Conservation (phyloP, 2,329 filamentous ascomycete species). For the Akanthomyces uredinophilus region DNA sequence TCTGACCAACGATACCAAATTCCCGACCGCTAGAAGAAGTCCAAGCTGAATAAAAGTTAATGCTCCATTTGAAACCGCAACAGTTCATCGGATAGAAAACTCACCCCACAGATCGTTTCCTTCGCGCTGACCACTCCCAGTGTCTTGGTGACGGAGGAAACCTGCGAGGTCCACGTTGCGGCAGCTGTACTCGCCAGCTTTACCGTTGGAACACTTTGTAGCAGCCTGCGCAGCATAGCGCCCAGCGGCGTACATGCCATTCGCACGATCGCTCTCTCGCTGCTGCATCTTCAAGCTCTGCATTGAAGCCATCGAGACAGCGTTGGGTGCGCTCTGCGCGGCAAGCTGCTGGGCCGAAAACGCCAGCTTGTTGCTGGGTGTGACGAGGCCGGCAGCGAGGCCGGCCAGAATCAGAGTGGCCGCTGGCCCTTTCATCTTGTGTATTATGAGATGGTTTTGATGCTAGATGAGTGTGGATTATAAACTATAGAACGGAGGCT, state of each 20-base stretch:
- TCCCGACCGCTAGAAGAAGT: constrained; percentile 32
- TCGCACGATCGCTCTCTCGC: not conserved
- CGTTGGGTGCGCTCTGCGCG: constrained; percentile 8
- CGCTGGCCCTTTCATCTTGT: not conserved
- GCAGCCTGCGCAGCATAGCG: constrained; percentile 15
- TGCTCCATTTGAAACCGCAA: not conserved
- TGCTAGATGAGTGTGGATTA: too few species aligned
- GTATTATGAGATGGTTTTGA: not conserved
- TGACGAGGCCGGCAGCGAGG: not conserved
- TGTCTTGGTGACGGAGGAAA: constrained; percentile 32
- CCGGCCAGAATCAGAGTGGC: constrained; percentile 7
- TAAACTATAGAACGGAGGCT: too few species aligned
- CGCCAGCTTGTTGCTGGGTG: not conserved
- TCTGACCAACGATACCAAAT: constrained; percentile 40
- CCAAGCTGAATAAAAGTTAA: constrained; percentile 12
- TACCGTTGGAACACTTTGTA: constrained; percentile 25
- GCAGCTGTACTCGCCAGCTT: constrained; percentile 29
- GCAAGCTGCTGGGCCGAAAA: constrained; percentile 1
- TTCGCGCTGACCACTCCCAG: constrained; percentile 29
- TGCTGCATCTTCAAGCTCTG: not conserved
- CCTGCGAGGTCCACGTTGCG: constrained; percentile 32
- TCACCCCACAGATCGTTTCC: constrained; percentile 32
- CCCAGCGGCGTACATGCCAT: constrained; percentile 15
- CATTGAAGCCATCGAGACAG: constrained; percentile 1
- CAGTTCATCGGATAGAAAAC: not conserved